Conservation (phyloP, 2,329 filamentous ascomycete species). For the Sporothrix brasiliensis region DNA sequence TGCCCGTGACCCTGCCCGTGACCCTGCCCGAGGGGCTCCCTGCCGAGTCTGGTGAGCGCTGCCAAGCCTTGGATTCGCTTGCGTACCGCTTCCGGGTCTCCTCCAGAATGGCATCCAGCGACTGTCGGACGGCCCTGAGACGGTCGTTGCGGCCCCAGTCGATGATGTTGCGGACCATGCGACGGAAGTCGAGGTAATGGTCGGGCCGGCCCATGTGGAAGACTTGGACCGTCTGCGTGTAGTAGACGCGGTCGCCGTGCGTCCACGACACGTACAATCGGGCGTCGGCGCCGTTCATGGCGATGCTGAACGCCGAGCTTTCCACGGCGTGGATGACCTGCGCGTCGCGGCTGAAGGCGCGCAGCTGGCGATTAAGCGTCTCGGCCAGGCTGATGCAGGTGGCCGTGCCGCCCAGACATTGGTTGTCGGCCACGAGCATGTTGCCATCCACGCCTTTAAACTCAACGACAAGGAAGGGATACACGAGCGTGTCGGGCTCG, state of each 20-base stretch:
- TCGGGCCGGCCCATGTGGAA: too few species aligned
- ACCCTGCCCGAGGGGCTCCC: not conserved
- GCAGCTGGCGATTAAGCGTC: not conserved
- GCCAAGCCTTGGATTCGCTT: not conserved
- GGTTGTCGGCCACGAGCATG: conserved; percentile 20
- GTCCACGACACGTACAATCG: conserved; percentile 6
- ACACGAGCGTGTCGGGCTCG: conserved; percentile 32
- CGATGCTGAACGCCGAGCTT: conserved; percentile 5
- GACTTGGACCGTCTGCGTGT: too few species aligned
- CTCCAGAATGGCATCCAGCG: conserved; percentile 1
- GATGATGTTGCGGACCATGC: conserved; percentile 19
- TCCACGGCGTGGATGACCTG: not conserved
- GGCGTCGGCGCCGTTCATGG: not conserved
- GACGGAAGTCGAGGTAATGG: not conserved
- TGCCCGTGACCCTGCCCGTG: not conserved
- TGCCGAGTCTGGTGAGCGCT: not conserved
- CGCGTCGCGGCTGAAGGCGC: not conserved
- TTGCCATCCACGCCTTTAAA: conserved; percentile 11
- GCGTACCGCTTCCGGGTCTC: not conserved
- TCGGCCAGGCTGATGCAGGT: conserved; percentile 21
- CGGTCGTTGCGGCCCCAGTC: conserved; percentile 24
- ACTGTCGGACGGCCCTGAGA: not conserved
- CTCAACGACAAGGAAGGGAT: conserved; percentile 32
- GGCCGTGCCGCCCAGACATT: conserved; percentile 15
- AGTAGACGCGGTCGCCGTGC: not conserved